Base-by-base conservation (phyloP, 352 stramenopile genomes). In the Pythium utonaiense region DNA sequence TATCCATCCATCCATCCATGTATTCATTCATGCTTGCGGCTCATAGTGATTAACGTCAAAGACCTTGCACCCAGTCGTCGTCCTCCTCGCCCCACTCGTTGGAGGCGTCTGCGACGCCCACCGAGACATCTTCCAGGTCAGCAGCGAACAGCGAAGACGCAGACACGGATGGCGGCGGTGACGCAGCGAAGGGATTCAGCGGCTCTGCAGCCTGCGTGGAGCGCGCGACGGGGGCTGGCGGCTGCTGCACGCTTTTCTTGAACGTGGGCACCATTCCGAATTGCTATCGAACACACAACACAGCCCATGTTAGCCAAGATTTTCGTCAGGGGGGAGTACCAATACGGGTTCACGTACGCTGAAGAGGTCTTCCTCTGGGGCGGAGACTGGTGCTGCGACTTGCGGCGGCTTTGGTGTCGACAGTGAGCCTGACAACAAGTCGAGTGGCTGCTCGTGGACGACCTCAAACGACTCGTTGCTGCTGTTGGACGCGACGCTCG, bases 191-290 rank as follows among this genome's bases (percentile, higher is more conserved):
- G 6, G 41, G 60, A 47, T 63, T 70, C 21, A 60, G 54, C 21
- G 53, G 40, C 17, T 57, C 52, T 12, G 45, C 17, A 0, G 41
- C 31, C 22, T 62, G 45, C 16, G 56, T 60, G 38, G 59, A 24
- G 60, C 59, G 49, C 21, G 57, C 17, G 40, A 47, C 57, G 13
- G 60, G 56, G 25, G 53, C 55, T 21, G 57, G 64, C 41, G 70
- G 50, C 31, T 62, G 66, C 66, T 76, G 71, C 36, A 74, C 70
- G 57, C 71, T 78, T 45, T 88, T 86, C 57, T 88, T 86, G 63
- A 93, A 89, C 38, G 70, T 88, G 22, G 81, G 79, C 24, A 91
- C 81, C 79, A 93, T 89, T 6, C 80, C 81, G 57, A 93, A 93
- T 89, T 93, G 80, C 83, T 93, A 44, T 34, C n/a, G n/a, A 16